Evolutionary conservation across 208 protist genomes (phyloP), one percentile per base, ranked within the genome.

Genomic region (Endotrypanum monterogeii): DNA sequence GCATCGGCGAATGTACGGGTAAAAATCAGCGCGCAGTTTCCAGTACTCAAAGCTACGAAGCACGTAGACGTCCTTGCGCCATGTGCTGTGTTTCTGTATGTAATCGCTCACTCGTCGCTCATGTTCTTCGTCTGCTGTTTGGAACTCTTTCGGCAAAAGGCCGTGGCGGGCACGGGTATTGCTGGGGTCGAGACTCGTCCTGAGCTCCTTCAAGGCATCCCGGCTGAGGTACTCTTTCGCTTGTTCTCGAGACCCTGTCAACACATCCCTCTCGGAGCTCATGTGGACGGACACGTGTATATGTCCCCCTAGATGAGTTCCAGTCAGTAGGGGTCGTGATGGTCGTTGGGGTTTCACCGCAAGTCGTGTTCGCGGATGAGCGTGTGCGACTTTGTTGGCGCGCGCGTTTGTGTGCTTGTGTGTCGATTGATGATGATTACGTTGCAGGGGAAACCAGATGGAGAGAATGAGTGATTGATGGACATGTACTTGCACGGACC

Each of bases 21-120:
- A 96, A 70, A 85, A 91, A 66, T 86, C 89, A 14, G 91, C 91
- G 44, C 91, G 86, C 37, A 93, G 82, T 61, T 79, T 82, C 88
- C 90, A 95, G 80, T 95, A 95, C 79, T 95, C 88, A 74, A 79
- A 90, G 74, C 74, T 85, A 55, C 88, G 88, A 44, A 89, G 65
- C 20, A 92, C 28, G 66, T 82, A 85, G 14, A 95, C 74, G 76
- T 83, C 85, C 62, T 84, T 46, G 25, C 85, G 80, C 87, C 88
- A 95, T 62, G 90, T 93, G 39, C 78, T 78, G 54, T 87, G 75
- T 50, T 84, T 65, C 1, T n/a, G 23, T 58, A 93, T 95, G 78
- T 89, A 92, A 37, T 74, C 74, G 68, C 91, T 87, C 25, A 93
- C 66, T n/a, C 83, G 77, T 23, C 83, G 74, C 66, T 95, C 86